phyloP scores from a whole-genome alignment of 495 filamentous ascomycete species.

The Aspergillus mulundensis region DNA sequence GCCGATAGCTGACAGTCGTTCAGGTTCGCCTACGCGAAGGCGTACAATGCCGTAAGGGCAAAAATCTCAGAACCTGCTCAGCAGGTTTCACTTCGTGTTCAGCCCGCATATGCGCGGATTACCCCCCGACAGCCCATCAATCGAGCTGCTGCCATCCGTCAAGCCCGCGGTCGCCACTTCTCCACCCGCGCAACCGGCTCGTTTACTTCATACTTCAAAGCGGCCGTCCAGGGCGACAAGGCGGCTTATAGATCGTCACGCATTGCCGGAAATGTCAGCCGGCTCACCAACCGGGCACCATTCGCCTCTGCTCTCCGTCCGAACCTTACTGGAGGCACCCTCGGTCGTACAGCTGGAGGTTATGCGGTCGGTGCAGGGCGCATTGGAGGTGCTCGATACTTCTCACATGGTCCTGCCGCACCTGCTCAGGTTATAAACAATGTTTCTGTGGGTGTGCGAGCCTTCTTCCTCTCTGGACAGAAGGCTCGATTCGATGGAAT shows the following conservation, averaged over 20 bases:
- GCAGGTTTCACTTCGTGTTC: conserved; percentile 35
- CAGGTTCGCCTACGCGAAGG: conserved; percentile 63
- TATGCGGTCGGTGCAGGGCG: conserved; percentile 72
- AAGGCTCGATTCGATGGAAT: conserved; percentile 80
- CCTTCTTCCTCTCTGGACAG: conserved; percentile 83
- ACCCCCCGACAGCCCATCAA: conserved; percentile 67
- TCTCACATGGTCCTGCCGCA: conserved; percentile 79
- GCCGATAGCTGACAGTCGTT: conserved; percentile 21
- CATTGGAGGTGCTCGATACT: conserved; percentile 72
- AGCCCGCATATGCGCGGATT: conserved; percentile 51
- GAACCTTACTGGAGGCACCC: conserved; percentile 83
- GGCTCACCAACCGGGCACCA: conserved; percentile 67
- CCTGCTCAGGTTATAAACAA: conserved; percentile 92
- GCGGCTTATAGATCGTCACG: conserved; percentile 61
- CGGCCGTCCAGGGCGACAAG: conserved; percentile 54
- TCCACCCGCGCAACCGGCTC: conserved; percentile 62
- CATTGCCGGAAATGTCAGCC: conserved; percentile 61
- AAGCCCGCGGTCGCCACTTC: conserved; percentile 69
- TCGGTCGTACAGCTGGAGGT: conserved; percentile 81
- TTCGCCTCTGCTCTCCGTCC: conserved; percentile 90
- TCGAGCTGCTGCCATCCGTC: conserved; percentile 65
- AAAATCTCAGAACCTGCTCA: conserved; percentile 55
- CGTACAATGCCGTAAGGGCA: conserved; percentile 56
- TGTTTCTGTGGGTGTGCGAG: conserved; percentile 84
- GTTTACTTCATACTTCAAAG: conserved; percentile 55